Evolutionary conservation across 1,284 basidiomycete species (phyloP).

Genomic region (Ganoderma lingzhi): DNA sequence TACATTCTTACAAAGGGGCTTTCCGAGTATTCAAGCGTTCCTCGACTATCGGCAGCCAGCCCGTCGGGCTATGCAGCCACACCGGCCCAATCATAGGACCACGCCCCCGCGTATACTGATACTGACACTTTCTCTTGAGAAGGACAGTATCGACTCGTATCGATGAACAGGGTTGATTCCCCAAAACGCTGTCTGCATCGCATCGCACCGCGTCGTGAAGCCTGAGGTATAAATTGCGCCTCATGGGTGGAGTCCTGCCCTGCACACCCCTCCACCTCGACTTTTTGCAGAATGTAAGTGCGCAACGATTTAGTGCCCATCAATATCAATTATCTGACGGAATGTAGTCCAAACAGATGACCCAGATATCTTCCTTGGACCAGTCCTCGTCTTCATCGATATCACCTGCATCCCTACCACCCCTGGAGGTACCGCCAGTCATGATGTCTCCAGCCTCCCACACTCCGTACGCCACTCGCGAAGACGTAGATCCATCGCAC

Average conservation of each 20-base stretch:
- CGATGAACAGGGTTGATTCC: neutral
- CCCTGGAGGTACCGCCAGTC: neutral
- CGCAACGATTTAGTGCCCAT: neutral
- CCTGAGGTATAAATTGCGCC: neutral
- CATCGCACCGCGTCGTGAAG: neutral
- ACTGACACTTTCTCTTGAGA: neutral
- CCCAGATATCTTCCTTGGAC: neutral
- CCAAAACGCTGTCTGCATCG: neutral
- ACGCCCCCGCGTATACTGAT: neutral
- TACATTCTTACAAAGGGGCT: neutral
- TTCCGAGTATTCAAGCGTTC: neutral
- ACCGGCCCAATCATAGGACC: neutral
- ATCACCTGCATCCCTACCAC: neutral
- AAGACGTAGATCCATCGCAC: neutral
- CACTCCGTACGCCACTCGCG: neutral
- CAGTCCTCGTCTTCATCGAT: neutral
- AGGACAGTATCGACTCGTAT: neutral
- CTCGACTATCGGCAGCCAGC: neutral
- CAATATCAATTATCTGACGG: neutral
- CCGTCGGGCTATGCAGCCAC: neutral
- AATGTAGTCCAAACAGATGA: neutral
- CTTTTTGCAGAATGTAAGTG: neutral
- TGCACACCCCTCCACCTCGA: neutral
- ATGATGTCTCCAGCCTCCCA: neutral
- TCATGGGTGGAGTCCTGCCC: neutral